Percentiles rank a stretch among this genome's conserved stretches.
phyloP scores from a whole-genome alignment of 257 asterid genomes.

The Lycium barbarum region DNA sequence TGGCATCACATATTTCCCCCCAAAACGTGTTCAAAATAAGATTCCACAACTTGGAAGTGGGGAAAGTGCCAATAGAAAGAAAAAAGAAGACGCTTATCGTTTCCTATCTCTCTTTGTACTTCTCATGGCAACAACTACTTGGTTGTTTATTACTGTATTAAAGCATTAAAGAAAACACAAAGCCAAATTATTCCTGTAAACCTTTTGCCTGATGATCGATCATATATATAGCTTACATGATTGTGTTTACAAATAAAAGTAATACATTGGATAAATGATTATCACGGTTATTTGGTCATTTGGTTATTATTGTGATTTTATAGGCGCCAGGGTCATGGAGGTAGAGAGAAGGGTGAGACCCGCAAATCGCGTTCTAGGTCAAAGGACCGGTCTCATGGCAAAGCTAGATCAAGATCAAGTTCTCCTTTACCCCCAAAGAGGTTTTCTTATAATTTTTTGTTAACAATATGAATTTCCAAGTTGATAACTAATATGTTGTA shows the following conservation, averaged over 20 bases:
- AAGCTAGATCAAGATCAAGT: slow-evolving; percentile 38
- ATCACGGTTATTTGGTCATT: slow-evolving; percentile 12
- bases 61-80: slow-evolving; percentile 9
- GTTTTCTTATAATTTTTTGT: slow-evolving; percentile 24
- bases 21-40: background rate
- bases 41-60: background rate
- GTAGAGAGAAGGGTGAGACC: slow-evolving; percentile 47
- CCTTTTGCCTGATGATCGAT: slow-evolving; percentile 17
- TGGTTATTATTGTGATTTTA: slow-evolving; percentile 25
- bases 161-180: background rate
- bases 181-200: background rate
- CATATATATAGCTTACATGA: slow-evolving; percentile 20
- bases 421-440: slow-evolving; percentile 41
- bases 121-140: background rate
- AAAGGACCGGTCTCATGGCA: slow-evolving; percentile 45
- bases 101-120: background rate
- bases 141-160: background rate
- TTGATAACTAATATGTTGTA: slow-evolving; percentile 30
- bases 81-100: background rate
- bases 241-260: background rate
- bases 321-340: slow-evolving; percentile 50
- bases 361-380: slow-evolving; percentile 53
- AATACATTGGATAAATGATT: background rate
- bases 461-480: slow-evolving; percentile 16
- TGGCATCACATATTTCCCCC: background rate